A percentile compares a stretch with the other conserved stretches of the same genome.
Conservation (phyloP, 108 stramenopile genomes). For the Pseudonitzschia delicatissima region DNA sequence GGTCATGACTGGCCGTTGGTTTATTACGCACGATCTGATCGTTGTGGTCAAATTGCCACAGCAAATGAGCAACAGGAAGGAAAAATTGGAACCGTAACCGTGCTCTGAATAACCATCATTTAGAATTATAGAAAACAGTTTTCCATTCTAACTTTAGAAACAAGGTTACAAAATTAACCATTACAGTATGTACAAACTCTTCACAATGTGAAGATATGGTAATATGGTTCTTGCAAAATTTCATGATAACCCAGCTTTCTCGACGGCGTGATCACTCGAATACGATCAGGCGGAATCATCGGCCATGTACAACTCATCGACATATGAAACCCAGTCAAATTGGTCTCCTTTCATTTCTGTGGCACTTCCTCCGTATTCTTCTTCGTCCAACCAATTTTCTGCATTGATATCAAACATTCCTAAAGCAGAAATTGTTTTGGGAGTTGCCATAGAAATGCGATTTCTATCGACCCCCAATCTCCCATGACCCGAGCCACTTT, state of each 20-base stretch:
- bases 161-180: too few relatives aligned
- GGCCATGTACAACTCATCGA: conserved; percentile 29
- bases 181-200: too few relatives aligned
- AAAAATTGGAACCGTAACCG: neutral
- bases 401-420: conserved; percentile 33
- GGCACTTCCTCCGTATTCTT: neutral
- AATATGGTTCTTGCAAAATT: too few relatives aligned
- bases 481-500: neutral
- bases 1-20: conserved; percentile 46
- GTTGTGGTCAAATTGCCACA: neutral
- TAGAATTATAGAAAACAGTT: too few relatives aligned
- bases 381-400: conserved; percentile 27
- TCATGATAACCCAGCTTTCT: too few relatives aligned
- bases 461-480: conserved; percentile 5
- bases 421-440: conserved; percentile 25
- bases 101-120: neutral
- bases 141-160: too few relatives aligned
- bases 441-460: conserved; percentile 18
- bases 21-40: conserved; percentile 24
- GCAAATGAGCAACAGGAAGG: neutral
- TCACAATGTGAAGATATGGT: too few relatives aligned
- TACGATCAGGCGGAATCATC: conserved; percentile 23
- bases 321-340: conserved; percentile 38
- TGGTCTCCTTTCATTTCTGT: neutral
- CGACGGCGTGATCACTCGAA: too few relatives aligned